Conservation (phyloP, 1,284 basidiomycete genomes). For the Tilletia indica region DNA sequence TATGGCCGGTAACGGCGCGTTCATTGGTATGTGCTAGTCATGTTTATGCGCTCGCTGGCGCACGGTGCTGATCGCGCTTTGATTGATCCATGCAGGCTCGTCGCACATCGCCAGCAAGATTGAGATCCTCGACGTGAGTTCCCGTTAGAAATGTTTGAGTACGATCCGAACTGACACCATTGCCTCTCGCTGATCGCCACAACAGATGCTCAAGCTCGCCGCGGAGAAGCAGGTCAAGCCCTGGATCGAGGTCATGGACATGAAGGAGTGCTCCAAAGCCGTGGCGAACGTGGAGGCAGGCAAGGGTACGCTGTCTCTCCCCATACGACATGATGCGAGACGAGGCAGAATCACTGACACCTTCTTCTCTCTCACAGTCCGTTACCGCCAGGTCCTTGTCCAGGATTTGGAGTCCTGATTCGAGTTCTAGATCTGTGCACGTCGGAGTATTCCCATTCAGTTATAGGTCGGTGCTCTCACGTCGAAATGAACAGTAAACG, state of each 20-base stretch:
- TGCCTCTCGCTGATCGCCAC: background rate
- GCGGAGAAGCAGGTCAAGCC: slow-evolving; percentile 51
- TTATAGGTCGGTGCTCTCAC: no score
- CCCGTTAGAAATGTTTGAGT: background rate
- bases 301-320: slow-evolving; percentile 34
- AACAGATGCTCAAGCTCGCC: slow-evolving; percentile 45
- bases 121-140: slow-evolving; percentile 64
- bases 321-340: no score
- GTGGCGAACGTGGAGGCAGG: slow-evolving; percentile 63
- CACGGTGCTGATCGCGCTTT: no score
- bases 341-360: no score
- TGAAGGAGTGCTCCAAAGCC: slow-evolving; percentile 65
- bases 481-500: no score
- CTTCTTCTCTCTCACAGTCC: slow-evolving; percentile 40
- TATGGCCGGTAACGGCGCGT: slow-evolving; percentile 57
- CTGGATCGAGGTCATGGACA: slow-evolving; percentile 62
- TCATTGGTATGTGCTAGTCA: slow-evolving; percentile 40
- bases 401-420: slow-evolving; percentile 21
- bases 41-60: no score
- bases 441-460: no score
- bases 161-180: background rate
- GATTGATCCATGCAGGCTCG: slow-evolving; percentile 41
- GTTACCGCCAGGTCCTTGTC: slow-evolving; percentile 56
- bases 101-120: slow-evolving; percentile 67
- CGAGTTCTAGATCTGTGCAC: no score